Evolutionary conservation across 768 basidiomycete species (phyloP).

Genomic region (Lactifluus volemus): DNA sequence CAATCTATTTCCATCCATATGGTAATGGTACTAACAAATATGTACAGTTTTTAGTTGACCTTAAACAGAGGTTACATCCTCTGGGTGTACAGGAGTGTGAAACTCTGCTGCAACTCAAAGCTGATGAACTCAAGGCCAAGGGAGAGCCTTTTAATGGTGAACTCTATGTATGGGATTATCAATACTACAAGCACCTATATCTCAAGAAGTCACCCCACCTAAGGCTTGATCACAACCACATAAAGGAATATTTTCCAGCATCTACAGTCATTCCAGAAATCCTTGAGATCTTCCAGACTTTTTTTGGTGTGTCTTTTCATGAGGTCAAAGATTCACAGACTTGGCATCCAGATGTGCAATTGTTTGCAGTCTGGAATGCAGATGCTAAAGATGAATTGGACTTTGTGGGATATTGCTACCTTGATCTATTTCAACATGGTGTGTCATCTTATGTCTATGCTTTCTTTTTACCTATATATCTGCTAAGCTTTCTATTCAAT

Average conservation of each 20-base stretch:
- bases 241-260: slow-evolving; percentile 90
- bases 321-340: slow-evolving; percentile 44
- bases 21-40: neutral
- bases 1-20: neutral
- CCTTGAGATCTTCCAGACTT: slow-evolving; percentile 72
- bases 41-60: slow-evolving; percentile 64
- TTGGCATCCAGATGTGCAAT: slow-evolving; percentile 88
- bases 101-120: slow-evolving; percentile 63
- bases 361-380: slow-evolving; percentile 79
- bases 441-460: slow-evolving; percentile 17
- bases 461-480: neutral
- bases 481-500: neutral
- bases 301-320: slow-evolving; percentile 66
- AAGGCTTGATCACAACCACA: slow-evolving; percentile 50
- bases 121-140: slow-evolving; percentile 55
- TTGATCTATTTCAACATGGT: slow-evolving; percentile 84
- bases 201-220: slow-evolving; percentile 58
- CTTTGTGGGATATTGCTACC: slow-evolving; percentile 80
- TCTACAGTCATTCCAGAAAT: slow-evolving; percentile 74
- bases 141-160: slow-evolving; percentile 59
- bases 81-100: slow-evolving; percentile 61
- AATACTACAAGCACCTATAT: slow-evolving; percentile 60
- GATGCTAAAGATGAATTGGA: slow-evolving; percentile 59
- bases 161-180: slow-evolving; percentile 82
- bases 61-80: slow-evolving; percentile 64